A percentile compares a stretch with the other conserved stretches of the same genome.
Conservation (phyloP, 2,329 filamentous ascomycete species). For the Venturia nashicola region DNA sequence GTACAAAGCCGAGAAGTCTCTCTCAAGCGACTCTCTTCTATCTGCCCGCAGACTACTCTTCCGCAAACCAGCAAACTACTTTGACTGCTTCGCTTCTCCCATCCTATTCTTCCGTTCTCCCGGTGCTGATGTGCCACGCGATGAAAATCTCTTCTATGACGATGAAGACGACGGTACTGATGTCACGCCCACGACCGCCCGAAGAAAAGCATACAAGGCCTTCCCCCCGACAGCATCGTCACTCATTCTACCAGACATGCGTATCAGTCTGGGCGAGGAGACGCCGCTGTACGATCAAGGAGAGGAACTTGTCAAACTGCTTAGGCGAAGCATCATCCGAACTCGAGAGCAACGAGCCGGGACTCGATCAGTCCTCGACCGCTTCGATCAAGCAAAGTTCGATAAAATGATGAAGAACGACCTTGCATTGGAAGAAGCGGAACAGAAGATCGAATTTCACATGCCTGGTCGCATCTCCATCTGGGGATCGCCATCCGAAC, state of each 20-base stretch:
- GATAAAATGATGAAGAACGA: slow-evolving; percentile 4
- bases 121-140: slow-evolving; percentile 15
- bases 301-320: slow-evolving; percentile 26
- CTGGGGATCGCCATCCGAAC: slow-evolving; percentile 7
- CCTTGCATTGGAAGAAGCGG: slow-evolving; percentile 11
- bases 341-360: slow-evolving; percentile 10
- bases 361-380: neutral
- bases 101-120: slow-evolving; percentile 38
- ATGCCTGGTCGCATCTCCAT: slow-evolving; percentile 7
- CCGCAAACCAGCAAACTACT: slow-evolving; percentile 28
- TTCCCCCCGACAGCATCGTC: slow-evolving; percentile 30
- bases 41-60: slow-evolving; percentile 28
- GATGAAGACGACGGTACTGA: neutral
- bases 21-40: slow-evolving; percentile 21
- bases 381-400: neutral
- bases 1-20: slow-evolving; percentile 15
- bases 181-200: neutral
- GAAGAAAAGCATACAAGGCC: slow-evolving; percentile 20
- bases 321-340: slow-evolving; percentile 28
- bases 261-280: slow-evolving; percentile 25
- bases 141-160: neutral
- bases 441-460: slow-evolving; percentile 10
- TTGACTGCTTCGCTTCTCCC: slow-evolving; percentile 39
- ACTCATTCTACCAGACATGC: slow-evolving; percentile 28
- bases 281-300: slow-evolving; percentile 29